These are phyloP conservation scores for cucumber (Cucumis sativus) DNA, from an alignment of 306 rosid species.

Conservation along the genomic window DNA sequence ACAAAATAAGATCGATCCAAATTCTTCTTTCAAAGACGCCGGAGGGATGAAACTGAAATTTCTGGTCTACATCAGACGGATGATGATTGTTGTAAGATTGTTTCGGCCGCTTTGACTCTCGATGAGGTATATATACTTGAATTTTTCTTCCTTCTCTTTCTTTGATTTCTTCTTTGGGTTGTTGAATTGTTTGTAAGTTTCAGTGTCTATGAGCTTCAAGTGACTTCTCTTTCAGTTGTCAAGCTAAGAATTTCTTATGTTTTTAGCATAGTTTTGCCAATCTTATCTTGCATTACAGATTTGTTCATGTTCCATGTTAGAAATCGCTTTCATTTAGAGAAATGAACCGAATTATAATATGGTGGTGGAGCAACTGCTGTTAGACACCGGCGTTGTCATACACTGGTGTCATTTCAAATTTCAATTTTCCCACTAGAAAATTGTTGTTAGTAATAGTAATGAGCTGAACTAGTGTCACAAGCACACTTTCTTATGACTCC, in stretches of 20 bases:
- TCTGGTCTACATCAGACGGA: neutral
- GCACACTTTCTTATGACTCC: no score
- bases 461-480: neutral
- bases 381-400: neutral
- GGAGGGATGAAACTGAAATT: neutral
- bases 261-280: neutral
- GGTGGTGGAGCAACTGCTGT: neutral
- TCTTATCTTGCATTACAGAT: neutral
- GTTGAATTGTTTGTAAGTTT: neutral
- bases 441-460: neutral
- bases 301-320: neutral
- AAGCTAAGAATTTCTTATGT: neutral
- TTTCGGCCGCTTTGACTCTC: neutral
- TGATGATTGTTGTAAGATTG: neutral
- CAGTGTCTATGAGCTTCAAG: neutral
- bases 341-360: neutral
- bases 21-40: neutral
- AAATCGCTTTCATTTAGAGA: neutral
- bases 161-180: neutral
- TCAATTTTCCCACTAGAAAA: neutral
- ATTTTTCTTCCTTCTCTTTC: neutral
- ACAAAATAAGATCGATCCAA: slow-evolving; percentile 2
- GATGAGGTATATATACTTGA: neutral
- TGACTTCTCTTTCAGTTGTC: neutral
- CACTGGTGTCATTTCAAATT: neutral